Conservation (phyloP, 1,284 basidiomycete species). For the Sutorius eximius region DNA sequence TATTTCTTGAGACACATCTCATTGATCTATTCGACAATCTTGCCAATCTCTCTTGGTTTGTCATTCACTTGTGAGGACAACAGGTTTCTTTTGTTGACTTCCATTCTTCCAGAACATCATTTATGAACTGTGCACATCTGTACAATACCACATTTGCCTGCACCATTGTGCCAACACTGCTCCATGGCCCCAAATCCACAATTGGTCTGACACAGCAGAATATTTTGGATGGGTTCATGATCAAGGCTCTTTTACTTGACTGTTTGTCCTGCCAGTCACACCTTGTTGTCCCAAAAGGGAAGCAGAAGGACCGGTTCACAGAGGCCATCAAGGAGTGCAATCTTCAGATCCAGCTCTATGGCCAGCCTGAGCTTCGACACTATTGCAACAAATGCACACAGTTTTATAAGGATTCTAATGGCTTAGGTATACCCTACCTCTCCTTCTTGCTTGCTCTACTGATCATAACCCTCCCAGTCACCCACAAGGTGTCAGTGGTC, state of each 20-base stretch:
- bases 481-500: neutral
- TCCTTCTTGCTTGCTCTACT: neutral
- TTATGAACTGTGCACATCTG: neutral
- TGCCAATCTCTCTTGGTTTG: neutral
- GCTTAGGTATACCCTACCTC: neutral
- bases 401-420: neutral
- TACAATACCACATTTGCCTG: neutral
- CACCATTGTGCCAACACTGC: neutral
- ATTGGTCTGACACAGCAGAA: neutral
- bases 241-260: neutral
- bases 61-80: neutral
- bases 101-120: neutral
- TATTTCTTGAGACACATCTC: neutral
- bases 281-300: neutral
- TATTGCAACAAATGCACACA: neutral
- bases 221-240: neutral
- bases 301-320: neutral
- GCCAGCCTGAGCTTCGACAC: neutral
- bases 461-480: neutral
- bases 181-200: neutral
- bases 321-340: neutral
- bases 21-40: neutral
- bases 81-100: neutral
- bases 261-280: neutral
- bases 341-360: neutral